A percentile compares a stretch with the other conserved stretches of the same genome.
Evolutionary conservation across 441 rosid genomes (phyloP).

Genomic region (Erodium trifolium): DNA sequence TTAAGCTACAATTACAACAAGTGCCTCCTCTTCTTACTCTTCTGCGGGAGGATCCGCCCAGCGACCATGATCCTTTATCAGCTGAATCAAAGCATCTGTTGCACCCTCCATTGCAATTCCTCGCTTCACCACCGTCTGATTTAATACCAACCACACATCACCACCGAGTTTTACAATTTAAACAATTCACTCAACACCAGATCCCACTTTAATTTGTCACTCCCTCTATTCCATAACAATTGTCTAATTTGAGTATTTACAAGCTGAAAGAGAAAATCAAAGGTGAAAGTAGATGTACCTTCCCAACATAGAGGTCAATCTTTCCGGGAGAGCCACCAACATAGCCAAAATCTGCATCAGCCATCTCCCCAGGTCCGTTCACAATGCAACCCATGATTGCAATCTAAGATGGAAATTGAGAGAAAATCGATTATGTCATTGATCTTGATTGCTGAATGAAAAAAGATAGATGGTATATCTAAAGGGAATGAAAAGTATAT

Average conservation of each 20-base stretch:
- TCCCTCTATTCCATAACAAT: too few relatives aligned
- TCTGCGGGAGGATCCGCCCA: slow-evolving; percentile 84
- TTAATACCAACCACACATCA: slow-evolving; percentile 9
- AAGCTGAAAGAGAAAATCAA: not conserved
- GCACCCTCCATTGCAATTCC: slow-evolving; percentile 84
- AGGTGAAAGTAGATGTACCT: slow-evolving; percentile 32
- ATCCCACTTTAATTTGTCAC: too few relatives aligned
- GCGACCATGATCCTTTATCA: slow-evolving; percentile 85
- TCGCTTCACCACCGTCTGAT: slow-evolving; percentile 86
- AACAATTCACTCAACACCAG: too few relatives aligned
- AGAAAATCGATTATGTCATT: too few relatives aligned
- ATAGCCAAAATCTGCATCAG: slow-evolving; percentile 94
- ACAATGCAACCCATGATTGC: slow-evolving; percentile 99
- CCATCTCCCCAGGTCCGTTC: slow-evolving; percentile 98
- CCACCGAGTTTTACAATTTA: too few relatives aligned
- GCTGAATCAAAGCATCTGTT: slow-evolving; percentile 76
- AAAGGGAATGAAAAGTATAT: not conserved
- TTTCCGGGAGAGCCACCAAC: slow-evolving; percentile 97
- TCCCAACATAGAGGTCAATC: slow-evolving; percentile 89
- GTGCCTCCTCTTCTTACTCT: slow-evolving; percentile 30
- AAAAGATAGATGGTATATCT: too few relatives aligned
- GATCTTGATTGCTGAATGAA: too few relatives aligned
- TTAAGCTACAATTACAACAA: not conserved
- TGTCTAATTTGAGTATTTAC: too few relatives aligned
- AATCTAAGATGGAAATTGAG: slow-evolving; percentile 32